Base-by-base conservation (phyloP, 2,329 filamentous ascomycete genomes). In the Atkinsonella texensis region DNA sequence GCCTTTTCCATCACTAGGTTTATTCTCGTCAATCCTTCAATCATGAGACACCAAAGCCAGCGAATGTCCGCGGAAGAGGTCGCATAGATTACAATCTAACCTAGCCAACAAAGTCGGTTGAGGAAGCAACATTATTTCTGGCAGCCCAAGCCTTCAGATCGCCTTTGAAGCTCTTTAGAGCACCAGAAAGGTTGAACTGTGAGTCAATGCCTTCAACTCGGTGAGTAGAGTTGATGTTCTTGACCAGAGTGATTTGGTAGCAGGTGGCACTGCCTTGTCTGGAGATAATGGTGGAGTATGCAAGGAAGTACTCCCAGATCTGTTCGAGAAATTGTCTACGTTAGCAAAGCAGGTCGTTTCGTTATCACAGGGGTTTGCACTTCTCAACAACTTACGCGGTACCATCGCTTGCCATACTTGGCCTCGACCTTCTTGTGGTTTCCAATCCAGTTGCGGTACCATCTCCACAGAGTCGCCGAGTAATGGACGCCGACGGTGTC, bases 371-470 rank as follows among this genome's bases (percentile, higher is more conserved):
- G 10, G n/a, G 17, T 38, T 33, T 28, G 13, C 6, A 15, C 31
- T 2, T 35, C 8, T 41, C 20, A 45, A 47, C 23, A 50, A 57
- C 85, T 74, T 78, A 90, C 87, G 69, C 91, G 84, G 81, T 87
- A 98, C 93, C 93, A 98, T 65, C 87, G 79, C 65, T 85, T 83
- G 63, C 93, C 93, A 66, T 97, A 97, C 79, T 96, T 97, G 65
- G 87, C 89, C 70, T 86, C 81, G 55, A 96, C 87, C 75, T 95
- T 94, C 53, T 95, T 88, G 60, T 79, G 77, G 79, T 97, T 97
- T 71, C 77, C 89, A 68, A 96, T 79, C 93, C 93, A 97, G 80
- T 97, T 97, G 59, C 93, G 80, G 77, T 97, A 97, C 93, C 93
- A 97, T 65, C 87, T 81, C 93, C 93, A 97, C 56, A 98, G 75